Base-by-base conservation (phyloP, 148 eudicot species). In the Agrostemma githago region DNA sequence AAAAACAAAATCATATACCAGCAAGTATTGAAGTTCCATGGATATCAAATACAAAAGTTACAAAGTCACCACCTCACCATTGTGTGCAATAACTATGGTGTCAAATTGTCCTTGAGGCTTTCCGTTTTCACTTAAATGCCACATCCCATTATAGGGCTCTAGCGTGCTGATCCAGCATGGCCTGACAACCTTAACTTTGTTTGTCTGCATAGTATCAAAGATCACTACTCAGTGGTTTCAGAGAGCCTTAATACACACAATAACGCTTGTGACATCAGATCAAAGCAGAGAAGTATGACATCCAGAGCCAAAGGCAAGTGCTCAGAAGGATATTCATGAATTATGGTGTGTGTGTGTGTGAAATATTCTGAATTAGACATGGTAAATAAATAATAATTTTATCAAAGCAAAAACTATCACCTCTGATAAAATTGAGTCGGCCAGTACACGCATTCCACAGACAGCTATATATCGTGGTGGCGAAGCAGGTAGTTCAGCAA, bases 81-180 rank as follows among this genome's bases (percentile, higher is more conserved):
- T 94, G 79, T 94, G 98, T 73, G 98, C 97, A 73, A 94, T 86
- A 74, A 94, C 89, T 83, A 91, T 82, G 68, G 88, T 87, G 76
- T 94, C 98, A 82, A 94, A 94, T 70, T 85, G 86, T 62, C 98
- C 98, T 62, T 86, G 74, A n/a, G 83, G 91, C 78, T 91, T 91
- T 65, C 87, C 88, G 63, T 94, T 94, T 81, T 89, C 98, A 81
- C 90, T 88, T 82, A 94, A 79, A 80, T 94, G 89, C 98, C 98
- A 94, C 92, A 86, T 88, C 71, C 98, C 98, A 74, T 89, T 91
- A 68, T 76, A 87, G 43, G 98, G 97, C 76, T 94, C 98, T 54
- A 94, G 83, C 82, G 81, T 78, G 84, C 96, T 94, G 76, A 94
- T 87, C 98, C 98, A 94, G 87, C 93, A 89, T 74, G 96, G 97